Percentiles rank a stretch among this genome's conserved stretches.
Conservation (phyloP, 768 basidiomycete species). For the Lactarius deliciosus region DNA sequence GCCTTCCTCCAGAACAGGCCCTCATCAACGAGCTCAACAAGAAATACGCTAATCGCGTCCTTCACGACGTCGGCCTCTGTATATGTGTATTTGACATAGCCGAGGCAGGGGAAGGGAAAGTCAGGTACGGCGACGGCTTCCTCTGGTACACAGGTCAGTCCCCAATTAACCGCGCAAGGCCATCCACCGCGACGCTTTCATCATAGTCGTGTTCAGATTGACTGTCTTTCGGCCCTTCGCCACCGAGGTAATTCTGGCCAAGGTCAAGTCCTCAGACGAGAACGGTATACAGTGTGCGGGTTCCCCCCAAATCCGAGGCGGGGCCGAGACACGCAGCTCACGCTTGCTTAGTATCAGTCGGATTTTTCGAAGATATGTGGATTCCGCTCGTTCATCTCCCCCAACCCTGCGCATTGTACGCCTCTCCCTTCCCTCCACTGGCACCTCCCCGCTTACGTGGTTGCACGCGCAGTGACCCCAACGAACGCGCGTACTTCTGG, state of each 20-base stretch:
- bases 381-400: constrained; percentile 80
- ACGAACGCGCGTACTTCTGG: constrained; percentile 85
- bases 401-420: constrained; percentile 76
- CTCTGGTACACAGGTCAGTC: constrained; percentile 88
- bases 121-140: constrained; percentile 92
- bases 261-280: constrained; percentile 83
- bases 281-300: constrained; percentile 77
- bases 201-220: constrained; percentile 79
- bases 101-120: constrained; percentile 86
- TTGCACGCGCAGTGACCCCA: constrained; percentile 57
- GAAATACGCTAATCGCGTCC: constrained; percentile 90
- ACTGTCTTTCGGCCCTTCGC: constrained; percentile 90
- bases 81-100: constrained; percentile 87
- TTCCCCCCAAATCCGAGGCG: neutral
- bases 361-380: constrained; percentile 94
- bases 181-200: constrained; percentile 5
- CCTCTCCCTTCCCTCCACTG: constrained; percentile 15
- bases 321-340: neutral
- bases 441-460: neutral
- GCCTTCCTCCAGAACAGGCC: constrained; percentile 70
- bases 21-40: constrained; percentile 87
- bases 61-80: constrained; percentile 90
- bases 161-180: neutral
- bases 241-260: constrained; percentile 87
- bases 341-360: constrained; percentile 62